phyloP scores from a whole-genome alignment of 306 rosid species.

The Pueraria montana region DNA sequence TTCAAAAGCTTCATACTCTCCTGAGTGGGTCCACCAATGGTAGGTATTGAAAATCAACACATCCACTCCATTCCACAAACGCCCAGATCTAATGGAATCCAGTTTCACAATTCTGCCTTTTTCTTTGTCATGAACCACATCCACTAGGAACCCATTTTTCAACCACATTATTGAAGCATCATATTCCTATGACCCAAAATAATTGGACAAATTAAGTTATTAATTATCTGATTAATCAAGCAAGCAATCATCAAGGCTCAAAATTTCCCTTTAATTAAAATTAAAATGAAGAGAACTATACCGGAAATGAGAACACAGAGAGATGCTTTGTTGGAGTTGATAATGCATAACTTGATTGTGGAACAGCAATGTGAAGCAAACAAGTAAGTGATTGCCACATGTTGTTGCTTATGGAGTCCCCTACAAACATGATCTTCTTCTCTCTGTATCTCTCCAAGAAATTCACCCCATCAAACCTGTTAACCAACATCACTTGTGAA shows the following conservation, averaged over 20 bases:
- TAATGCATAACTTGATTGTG: conserved; percentile 55
- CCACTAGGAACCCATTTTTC: conserved; percentile 83
- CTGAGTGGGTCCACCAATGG: conserved; percentile 83
- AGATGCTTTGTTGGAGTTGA: conserved; percentile 40
- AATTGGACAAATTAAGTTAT: background rate
- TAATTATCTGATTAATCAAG: conserved; percentile 15
- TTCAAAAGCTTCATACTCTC: conserved; percentile 52
- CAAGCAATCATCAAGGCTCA: background rate
- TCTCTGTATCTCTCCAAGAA: conserved; percentile 71
- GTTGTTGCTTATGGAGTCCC: conserved; percentile 85
- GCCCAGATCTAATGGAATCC: conserved; percentile 59
- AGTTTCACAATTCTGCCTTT: conserved; percentile 68
- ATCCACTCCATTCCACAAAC: conserved; percentile 68
- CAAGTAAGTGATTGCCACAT: conserved; percentile 86
- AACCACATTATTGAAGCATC: conserved; percentile 60
- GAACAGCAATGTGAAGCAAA: conserved; percentile 69
- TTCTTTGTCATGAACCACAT: conserved; percentile 51
- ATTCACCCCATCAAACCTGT: conserved; percentile 70
- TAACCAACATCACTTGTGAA: background rate
- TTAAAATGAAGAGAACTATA: conserved; percentile 23
- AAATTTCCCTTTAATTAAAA: background rate
- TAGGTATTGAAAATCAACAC: conserved; percentile 75
- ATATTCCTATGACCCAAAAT: conserved; percentile 57
- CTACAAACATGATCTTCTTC: conserved; percentile 75
- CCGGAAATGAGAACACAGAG: conserved; percentile 59